Conservation (phyloP, 225 moss, liverwort and hornwort genomes). For the Neckera pumila region DNA sequence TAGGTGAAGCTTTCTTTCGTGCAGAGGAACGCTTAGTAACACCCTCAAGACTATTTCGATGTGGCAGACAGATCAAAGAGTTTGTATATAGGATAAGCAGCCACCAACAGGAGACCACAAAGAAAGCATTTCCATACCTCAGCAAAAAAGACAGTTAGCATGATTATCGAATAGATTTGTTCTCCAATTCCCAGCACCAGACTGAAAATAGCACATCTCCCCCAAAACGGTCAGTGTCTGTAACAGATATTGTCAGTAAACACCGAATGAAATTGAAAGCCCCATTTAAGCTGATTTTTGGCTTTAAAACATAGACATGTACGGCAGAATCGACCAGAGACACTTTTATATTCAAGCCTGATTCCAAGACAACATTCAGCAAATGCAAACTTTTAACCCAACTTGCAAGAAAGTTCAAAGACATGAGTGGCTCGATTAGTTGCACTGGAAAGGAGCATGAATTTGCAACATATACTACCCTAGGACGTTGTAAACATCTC, state of each 20-base stretch:
- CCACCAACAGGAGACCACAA: background rate
- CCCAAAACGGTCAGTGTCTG: background rate
- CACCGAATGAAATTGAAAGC: background rate
- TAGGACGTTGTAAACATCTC: background rate
- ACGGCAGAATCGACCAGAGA: background rate
- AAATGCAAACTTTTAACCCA: background rate
- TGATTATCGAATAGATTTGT: constrained; percentile 93
- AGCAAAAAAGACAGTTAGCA: constrained; percentile 81
- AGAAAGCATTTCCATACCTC: constrained; percentile 47
- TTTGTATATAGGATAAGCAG: background rate
- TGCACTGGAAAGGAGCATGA: background rate
- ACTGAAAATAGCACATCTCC: constrained; percentile 31
- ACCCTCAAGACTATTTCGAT: background rate
- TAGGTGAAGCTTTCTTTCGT: background rate
- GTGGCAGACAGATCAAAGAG: background rate
- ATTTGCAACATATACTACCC: background rate
- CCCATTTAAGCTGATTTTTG: background rate
- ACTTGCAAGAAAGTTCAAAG: background rate
- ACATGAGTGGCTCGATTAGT: background rate
- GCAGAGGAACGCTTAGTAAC: background rate
- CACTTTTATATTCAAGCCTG: background rate
- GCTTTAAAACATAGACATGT: background rate
- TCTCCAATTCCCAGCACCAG: constrained; percentile 80
- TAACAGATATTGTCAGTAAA: background rate
- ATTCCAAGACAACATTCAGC: background rate